Evolutionary conservation across 2,329 filamentous ascomycete genomes (phyloP), one percentile per base, ranked within the genome.

Genomic region (Penicillium corylophilum): DNA sequence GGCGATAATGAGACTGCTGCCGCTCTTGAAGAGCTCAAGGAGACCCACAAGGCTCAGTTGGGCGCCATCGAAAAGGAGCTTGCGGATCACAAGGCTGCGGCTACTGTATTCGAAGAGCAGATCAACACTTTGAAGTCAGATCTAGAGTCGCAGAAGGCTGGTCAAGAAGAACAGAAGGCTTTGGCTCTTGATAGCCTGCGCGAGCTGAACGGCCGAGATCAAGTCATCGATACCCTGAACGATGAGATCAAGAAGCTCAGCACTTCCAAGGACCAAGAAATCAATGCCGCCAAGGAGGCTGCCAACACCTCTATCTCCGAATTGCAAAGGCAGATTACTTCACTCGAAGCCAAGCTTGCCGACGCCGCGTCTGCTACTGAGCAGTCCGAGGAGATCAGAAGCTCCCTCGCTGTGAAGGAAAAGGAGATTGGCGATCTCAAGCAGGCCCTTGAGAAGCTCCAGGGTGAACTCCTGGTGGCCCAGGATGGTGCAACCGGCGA

Each of bases 151-250:
- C 65, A 68, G 44, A 67, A 64, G 43, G 43, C 59, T 31, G 55
- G 60, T 10, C 46, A 68, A 9, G 67, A 68, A 26, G 64, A 65
- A 35, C 65, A 72, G 29, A 71, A 74, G 41, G 66, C 65, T 4
- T 39, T 58, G 16, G 64, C 63, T 24, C 50, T 66, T 22, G 64
- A 74, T 42, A 60, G 55, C 46, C 55, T 71, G 46, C 56, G 64
- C 39, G 68, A 75, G 55, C 59, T 70, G 41, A 67, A 71, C 54
- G 69, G 64, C 38, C 65, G 64, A 2, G 67, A 71, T 18, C 68
- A 68, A 22, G 71, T 73, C 3, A 68, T 72, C 29, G 68, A 73
- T 22, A 71, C 67, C 29, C 64, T 74, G 20, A 68, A 74, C 43
- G 62, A 62, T 18, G 74, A 76, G 51, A 66, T 71, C 45, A 60